Conservation (phyloP, 2,329 filamentous ascomycete genomes). For the Penicillium thymicola region DNA sequence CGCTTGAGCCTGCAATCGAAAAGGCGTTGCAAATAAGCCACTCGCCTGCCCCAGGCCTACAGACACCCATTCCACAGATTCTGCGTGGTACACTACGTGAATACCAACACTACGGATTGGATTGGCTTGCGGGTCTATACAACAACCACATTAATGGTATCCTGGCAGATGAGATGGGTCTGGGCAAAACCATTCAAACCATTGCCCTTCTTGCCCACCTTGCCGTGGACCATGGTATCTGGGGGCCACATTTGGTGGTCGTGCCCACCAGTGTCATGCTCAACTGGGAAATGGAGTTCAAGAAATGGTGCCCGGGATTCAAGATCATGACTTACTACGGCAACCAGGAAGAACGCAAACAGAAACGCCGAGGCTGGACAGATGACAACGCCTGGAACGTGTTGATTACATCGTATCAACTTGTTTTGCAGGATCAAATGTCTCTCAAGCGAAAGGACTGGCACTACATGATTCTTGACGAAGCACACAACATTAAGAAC, state of each 20-base stretch:
- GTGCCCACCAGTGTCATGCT: constrained; percentile 98
- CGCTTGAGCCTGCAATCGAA: constrained; percentile 36
- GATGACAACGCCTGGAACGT: constrained; percentile 95
- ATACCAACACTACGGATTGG: constrained; percentile 94
- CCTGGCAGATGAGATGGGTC: constrained; percentile 94
- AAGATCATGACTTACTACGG: constrained; percentile 98
- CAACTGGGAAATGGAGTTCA: constrained; percentile 99
- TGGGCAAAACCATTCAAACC: constrained; percentile 97
- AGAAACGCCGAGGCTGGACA: constrained; percentile 89
- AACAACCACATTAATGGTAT: constrained; percentile 93
- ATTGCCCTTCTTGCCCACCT: constrained; percentile 91
- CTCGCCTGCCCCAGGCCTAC: constrained; percentile 47
- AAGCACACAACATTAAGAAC: constrained; percentile 99
- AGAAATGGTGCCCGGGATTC: constrained; percentile 95
- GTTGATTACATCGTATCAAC: constrained; percentile 94
- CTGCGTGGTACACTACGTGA: constrained; percentile 85
- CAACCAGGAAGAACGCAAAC: constrained; percentile 83
- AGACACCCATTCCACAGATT: constrained; percentile 75
- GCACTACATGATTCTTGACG: constrained; percentile 98
- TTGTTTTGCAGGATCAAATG: constrained; percentile 89
- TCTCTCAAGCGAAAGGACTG: constrained; percentile 89
- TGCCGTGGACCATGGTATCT: constrained; percentile 83
- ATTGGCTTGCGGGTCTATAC: constrained; percentile 94
- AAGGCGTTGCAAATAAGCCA: constrained; percentile 36
- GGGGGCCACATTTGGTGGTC: constrained; percentile 93